These are phyloP conservation scores for Penstemon davidsonii DNA, from an alignment of 257 asterid genomes.

Conservation along the genomic window DNA sequence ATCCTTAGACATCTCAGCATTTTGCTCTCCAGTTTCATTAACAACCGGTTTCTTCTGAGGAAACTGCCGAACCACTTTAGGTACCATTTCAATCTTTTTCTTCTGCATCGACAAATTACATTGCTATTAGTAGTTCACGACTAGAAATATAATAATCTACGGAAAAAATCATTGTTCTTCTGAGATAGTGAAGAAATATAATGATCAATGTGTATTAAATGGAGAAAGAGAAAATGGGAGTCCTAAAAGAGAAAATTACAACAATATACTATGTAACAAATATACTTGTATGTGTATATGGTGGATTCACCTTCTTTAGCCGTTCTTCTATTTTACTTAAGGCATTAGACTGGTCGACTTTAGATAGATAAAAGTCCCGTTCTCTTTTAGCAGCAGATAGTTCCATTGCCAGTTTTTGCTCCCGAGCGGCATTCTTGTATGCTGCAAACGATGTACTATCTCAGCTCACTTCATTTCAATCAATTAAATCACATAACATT, in stretches of 20 bases:
- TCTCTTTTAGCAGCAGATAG: slow-evolving; percentile 80
- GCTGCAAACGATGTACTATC: slow-evolving; percentile 47
- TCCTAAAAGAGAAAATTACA: background rate
- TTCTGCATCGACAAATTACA: slow-evolving; percentile 44
- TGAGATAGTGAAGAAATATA: background rate
- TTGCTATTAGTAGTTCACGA: background rate
- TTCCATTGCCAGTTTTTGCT: slow-evolving; percentile 75
- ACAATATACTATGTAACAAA: background rate
- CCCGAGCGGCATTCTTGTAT: slow-evolving; percentile 65
- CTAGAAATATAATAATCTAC: background rate
- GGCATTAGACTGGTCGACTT: slow-evolving; percentile 76
- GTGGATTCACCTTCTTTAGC: slow-evolving; percentile 62
- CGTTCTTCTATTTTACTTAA: slow-evolving; percentile 64
- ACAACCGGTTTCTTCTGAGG: slow-evolving; percentile 64
- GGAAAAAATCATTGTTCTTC: background rate
- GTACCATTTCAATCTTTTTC: slow-evolving; percentile 60
- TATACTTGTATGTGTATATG: background rate
- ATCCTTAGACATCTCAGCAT: slow-evolving; percentile 58
- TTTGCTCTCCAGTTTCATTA: slow-evolving; percentile 38
- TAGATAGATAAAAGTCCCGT: slow-evolving; percentile 76
- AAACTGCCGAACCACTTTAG: slow-evolving; percentile 56
- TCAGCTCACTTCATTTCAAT: slow-evolving; percentile 26
- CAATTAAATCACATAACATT: slow-evolving; percentile 10
- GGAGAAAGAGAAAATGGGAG: background rate
- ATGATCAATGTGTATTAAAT: slow-evolving; percentile 2